phyloP scores from a whole-genome alignment of 1,284 basidiomycete genomes.

The Caloboletus inedulis region DNA sequence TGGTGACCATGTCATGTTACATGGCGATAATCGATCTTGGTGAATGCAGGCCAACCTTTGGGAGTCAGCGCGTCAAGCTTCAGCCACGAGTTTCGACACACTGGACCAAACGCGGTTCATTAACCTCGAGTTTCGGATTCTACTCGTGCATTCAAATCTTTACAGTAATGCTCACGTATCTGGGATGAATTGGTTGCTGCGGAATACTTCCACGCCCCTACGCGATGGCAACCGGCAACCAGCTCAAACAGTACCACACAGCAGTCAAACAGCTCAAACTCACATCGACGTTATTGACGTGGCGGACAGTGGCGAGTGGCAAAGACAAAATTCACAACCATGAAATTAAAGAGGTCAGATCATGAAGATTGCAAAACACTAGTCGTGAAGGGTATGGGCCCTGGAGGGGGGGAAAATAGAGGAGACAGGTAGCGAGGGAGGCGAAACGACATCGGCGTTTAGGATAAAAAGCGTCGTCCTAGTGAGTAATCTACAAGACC shows the following conservation, averaged over 20 bases:
- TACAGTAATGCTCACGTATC: not conserved
- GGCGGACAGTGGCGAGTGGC: conserved; percentile 1
- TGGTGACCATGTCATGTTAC: not conserved
- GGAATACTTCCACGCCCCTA: conserved; percentile 7
- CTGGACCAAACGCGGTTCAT: not conserved
- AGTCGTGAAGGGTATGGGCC: conserved; percentile 38
- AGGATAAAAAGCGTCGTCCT: conserved; percentile 19
- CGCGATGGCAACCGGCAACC: conserved; percentile 21
- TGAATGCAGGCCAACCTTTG: not conserved
- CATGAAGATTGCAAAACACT: conserved; percentile 37
- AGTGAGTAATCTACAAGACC: conserved; percentile 47
- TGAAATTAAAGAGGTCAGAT: conserved; percentile 31
- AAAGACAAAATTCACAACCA: conserved; percentile 17
- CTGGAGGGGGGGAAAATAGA: conserved; percentile 18
- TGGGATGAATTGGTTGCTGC: conserved; percentile 14
- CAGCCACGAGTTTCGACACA: not conserved
- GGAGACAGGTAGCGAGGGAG: conserved; percentile 16
- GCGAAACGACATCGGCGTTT: conserved; percentile 23
- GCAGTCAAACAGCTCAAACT: not conserved
- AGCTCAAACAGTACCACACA: conserved; percentile 6
- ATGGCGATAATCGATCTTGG: not conserved
- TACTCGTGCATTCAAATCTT: too few relatives aligned
- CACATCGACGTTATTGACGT: not conserved
- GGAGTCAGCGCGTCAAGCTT: too few relatives aligned
- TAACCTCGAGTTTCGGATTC: not conserved